Evolutionary conservation across 768 basidiomycete species (phyloP), one percentile per base, ranked within the genome.

Genomic region (Dendrothele bispora): DNA sequence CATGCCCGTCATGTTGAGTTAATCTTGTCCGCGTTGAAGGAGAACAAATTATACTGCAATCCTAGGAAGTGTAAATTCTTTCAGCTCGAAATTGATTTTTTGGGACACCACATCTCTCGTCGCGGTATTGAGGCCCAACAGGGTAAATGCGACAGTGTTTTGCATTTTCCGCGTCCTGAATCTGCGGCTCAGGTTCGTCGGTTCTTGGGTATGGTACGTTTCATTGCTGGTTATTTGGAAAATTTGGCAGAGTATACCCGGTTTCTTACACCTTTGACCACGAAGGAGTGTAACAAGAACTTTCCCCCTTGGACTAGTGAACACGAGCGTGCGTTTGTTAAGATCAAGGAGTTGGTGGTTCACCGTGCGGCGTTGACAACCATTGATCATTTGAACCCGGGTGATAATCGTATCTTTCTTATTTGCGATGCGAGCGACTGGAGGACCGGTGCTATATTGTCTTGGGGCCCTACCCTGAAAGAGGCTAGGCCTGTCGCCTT

Each of bases 371-470:
- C 61, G 30, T 55, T 71, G 0, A 71, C 61, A 0, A 54, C 53
- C 0, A 70, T 72, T 21, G 56, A 71, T 46, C 65, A 71, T 40
- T 39, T 59, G 0, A 55, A 68, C 21, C 54, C 55, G 1, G 57
- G 55, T 3, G 46, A 58, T 0, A 65, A 67, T 43, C 49, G 56
- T 11, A 68, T 70, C 24, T 70, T 65, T 29, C 57, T 70, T 0
- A 61, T 61, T 1, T 46, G 43, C 10, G 63, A 69, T 39, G 66
- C 66, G 0, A 60, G 56, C 25, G 58, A 67, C 22, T 48, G 34
- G 17, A 35, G 61, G 2, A 61, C 60, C 0, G 64, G 67, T 4
- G 65, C 57, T 0, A 45, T 63, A 0, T 50, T 69, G 0, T 52
- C 54, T 0, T 67, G 43, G 12, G 64, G 66, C 0, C 52, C 46